Evolutionary conservation across 768 basidiomycete species (phyloP).

Genomic region (Amanita thiersii): DNA sequence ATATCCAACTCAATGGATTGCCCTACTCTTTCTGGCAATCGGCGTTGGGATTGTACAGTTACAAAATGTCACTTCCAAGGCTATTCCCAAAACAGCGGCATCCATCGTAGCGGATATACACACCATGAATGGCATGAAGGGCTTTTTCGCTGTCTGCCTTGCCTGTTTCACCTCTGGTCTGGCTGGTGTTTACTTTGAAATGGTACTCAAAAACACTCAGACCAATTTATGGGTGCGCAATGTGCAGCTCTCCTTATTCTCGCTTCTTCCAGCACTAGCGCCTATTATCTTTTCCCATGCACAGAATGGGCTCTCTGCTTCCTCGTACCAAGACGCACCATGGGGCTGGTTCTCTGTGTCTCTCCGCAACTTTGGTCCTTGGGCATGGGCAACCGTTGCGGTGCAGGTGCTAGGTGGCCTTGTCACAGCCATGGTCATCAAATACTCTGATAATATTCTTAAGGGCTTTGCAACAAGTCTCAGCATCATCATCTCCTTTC

Average conservation of each 20-base stretch:
- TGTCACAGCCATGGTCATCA: constrained; percentile 89
- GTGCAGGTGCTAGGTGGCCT: constrained; percentile 91
- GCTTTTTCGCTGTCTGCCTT: constrained; percentile 82
- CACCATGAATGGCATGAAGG: constrained; percentile 75
- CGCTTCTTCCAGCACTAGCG: constrained; percentile 78
- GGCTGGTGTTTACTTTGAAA: constrained; percentile 97
- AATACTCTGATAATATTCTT: constrained; percentile 86
- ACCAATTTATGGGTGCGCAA: constrained; percentile 95
- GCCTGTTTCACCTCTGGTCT: constrained; percentile 96
- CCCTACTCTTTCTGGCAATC: constrained; percentile 76
- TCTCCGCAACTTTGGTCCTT: constrained; percentile 80
- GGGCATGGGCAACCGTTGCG: constrained; percentile 87
- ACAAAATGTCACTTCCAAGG: constrained; percentile 40
- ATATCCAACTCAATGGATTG: constrained; percentile 70
- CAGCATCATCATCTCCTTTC: constrained; percentile 91
- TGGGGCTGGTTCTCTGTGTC: constrained; percentile 40
- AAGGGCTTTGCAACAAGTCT: constrained; percentile 95
- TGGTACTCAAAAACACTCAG: constrained; percentile 88
- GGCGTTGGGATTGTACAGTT: constrained; percentile 90
- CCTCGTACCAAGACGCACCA: constrained; percentile 6
- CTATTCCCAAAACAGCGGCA: not conserved
- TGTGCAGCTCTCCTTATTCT: constrained; percentile 92
- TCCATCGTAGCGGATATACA: constrained; percentile 22
- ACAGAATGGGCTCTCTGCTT: not conserved
- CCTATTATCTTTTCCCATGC: constrained; percentile 59